Base-by-base conservation (phyloP, 345 rosid species). In the Eutrema japonicum region DNA sequence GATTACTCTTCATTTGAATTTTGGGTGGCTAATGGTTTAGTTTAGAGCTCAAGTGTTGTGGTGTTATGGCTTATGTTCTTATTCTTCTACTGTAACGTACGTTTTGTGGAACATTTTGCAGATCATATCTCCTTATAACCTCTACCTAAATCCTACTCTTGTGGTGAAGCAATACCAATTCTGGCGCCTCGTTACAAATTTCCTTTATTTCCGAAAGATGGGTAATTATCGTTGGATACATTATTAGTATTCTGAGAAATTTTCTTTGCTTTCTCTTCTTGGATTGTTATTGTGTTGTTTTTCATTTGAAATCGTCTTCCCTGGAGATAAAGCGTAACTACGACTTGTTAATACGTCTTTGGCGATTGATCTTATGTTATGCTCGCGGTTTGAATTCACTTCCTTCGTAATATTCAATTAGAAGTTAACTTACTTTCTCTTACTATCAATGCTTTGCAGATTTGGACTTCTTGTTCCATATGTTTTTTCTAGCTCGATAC, bases 401-500 rank as follows among this genome's bases (percentile, higher is more conserved):
- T 38, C 2, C 8, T 37, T 43, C 13, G 0, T 7, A 1, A 36
- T 36, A 3, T 3, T 2, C 33, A 30, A 30, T 22, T 22, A 22
- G 5, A 29, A 30, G 30, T 3, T 54, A 12, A 32, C 7, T 33
- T 55, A 10, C 63, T 57, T 57, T 57, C 7, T 14, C 57, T 52
- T 30, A 3, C 36, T 37, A 7, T 59, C 33, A 50, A 26, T 22
- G 10, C 11, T 10, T 10, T 43, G 97, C 85, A 92, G 99, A 96
- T 84, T 78, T 96, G 85, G 99, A 92, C 81, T 96, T 96, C 78
- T 73, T 92, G 93, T 96, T 96, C 74, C 99, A 90, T 75, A 96
- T 96, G 99, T 96, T 96, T 82, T 96, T 96, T 75, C 97, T 92
- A 14, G 95, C 95, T 40, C 96, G 98, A 26, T 96, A 96, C 86